Percentiles rank a stretch among this genome's conserved stretches.
These are phyloP conservation scores for Mimosa bimucronata DNA, from an alignment of 306 rosid genomes.

Conservation along the genomic window DNA sequence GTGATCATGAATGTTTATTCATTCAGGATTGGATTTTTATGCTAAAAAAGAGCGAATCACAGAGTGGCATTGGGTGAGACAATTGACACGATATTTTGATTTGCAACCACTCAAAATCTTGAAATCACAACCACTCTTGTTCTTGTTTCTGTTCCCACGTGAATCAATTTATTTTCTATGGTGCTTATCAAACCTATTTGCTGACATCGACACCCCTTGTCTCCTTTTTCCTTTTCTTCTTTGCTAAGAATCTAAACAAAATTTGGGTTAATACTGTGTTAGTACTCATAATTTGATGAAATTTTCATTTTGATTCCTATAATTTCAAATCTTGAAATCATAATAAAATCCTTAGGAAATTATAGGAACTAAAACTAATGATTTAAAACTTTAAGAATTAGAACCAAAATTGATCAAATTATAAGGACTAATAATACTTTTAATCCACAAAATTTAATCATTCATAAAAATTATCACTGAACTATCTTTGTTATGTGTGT, in stretches of 20 bases:
- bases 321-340: too few species aligned
- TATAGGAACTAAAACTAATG: too few species aligned
- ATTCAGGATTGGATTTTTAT: background rate
- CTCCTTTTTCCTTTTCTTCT: background rate
- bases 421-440: too few species aligned
- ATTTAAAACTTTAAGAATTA: too few species aligned
- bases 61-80: background rate
- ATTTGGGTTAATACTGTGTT: too few species aligned
- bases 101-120: background rate
- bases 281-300: too few species aligned
- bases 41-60: background rate
- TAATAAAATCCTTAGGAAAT: too few species aligned
- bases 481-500: background rate
- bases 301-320: too few species aligned
- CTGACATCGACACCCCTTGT: conserved; percentile 8
- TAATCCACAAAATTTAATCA: background rate
- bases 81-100: background rate
- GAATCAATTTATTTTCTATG: conserved; percentile 13
- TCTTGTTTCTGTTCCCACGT: conserved; percentile 38
- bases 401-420: too few species aligned
- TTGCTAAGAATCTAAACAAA: background rate
- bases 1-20: background rate
- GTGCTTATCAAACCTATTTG: background rate
- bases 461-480: background rate
- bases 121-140: conserved; percentile 26